A percentile compares a stretch with the other conserved stretches of the same genome.
These are phyloP conservation scores for Phanerochaete sordida DNA, from an alignment of 768 basidiomycete genomes.

Conservation along the genomic window DNA sequence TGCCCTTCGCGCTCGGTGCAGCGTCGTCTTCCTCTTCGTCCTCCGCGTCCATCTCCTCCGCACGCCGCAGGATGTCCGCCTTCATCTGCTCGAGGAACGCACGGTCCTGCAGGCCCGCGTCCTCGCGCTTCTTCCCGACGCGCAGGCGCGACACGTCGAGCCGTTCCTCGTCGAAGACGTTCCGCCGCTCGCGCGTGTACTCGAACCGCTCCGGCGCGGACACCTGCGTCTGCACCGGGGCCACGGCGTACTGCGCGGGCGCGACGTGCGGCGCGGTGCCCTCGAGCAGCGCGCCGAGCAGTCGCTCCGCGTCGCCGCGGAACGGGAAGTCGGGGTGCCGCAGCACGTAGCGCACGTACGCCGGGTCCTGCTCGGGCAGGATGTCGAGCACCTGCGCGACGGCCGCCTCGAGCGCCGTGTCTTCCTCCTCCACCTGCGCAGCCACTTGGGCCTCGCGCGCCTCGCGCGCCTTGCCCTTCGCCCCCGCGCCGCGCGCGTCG, in stretches of 20 bases:
- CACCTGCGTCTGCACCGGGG: neutral
- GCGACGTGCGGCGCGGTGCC: conserved; percentile 53
- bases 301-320: conserved; percentile 52
- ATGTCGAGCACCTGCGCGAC: conserved; percentile 74
- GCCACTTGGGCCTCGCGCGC: too few relatives aligned
- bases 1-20: conserved; percentile 23
- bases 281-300: conserved; percentile 73
- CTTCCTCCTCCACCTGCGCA: conserved; percentile 14
- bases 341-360: conserved; percentile 60
- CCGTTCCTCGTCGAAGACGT: conserved; percentile 71
- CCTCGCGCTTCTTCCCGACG: conserved; percentile 61
- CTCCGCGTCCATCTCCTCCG: conserved; percentile 59
- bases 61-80: conserved; percentile 74
- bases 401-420: conserved; percentile 51
- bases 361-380: conserved; percentile 55
- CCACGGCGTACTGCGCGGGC: conserved; percentile 24
- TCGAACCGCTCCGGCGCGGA: conserved; percentile 16
- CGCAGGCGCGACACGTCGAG: conserved; percentile 61
- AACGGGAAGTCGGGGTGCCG: conserved; percentile 43
- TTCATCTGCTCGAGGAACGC: conserved; percentile 73
- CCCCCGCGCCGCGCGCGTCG: conserved; percentile 27
- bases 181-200: conserved; percentile 49
- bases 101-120: conserved; percentile 50
- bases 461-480: conserved; percentile 36
- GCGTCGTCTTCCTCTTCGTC: conserved; percentile 48